These are phyloP conservation scores for Thalassiosira ordinaria DNA, from an alignment of 352 stramenopile genomes.

Conservation along the genomic window DNA sequence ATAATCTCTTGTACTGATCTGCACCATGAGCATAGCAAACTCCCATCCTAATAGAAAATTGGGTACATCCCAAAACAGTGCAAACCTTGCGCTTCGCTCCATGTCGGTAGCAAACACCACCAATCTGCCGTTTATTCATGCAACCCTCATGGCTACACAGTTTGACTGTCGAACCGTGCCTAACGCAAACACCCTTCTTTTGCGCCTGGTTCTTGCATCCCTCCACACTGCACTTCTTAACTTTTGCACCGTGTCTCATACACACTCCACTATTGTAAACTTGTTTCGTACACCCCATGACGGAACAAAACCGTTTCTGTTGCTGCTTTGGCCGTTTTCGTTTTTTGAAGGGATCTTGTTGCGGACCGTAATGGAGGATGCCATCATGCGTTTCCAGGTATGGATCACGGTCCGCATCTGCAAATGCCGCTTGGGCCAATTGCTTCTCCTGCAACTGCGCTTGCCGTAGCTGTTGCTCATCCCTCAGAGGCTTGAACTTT, in stretches of 20 bases:
- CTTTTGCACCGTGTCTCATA: conserved; percentile 6
- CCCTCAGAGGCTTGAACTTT: no score
- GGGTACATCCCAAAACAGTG: not conserved
- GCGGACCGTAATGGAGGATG: no score
- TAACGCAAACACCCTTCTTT: conserved; percentile 1
- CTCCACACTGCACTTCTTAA: conserved; percentile 2
- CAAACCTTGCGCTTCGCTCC: not conserved
- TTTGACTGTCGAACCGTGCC: not conserved
- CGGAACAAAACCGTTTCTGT: no score
- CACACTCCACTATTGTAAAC: not conserved
- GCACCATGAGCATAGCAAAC: not conserved
- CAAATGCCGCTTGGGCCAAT: no score
- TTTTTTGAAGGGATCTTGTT: no score
- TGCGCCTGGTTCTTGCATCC: not conserved
- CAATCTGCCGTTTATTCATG: not conserved
- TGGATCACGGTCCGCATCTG: no score
- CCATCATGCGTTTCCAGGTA: no score
- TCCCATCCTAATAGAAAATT: not conserved
- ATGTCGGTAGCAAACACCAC: conserved; percentile 13
- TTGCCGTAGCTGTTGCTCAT: not conserved
- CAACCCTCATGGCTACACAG: not conserved
- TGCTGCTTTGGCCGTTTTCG: not conserved
- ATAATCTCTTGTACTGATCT: not conserved
- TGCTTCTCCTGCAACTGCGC: not conserved
- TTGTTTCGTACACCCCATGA: not conserved